Base-by-base conservation (phyloP, 2,329 filamentous ascomycete genomes). In the Pseudopyricularia javanii region DNA sequence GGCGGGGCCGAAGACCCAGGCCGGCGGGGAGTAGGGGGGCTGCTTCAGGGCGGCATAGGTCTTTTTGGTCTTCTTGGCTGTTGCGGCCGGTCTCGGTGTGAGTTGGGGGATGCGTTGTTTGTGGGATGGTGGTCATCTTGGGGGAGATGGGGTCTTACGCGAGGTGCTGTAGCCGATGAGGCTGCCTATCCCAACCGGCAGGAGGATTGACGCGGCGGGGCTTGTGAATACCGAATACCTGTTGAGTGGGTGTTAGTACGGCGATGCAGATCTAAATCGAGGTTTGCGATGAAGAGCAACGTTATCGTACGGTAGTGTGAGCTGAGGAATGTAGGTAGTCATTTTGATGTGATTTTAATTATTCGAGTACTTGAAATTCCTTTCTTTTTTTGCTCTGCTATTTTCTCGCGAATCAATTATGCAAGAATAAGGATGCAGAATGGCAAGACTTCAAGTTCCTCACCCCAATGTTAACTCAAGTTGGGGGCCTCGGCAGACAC, bases 241-340 rank as follows among this genome's bases (percentile, higher is more conserved):
- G n/a, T n/a, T n/a, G n/a, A n/a, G n/a, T n/a, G n/a, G n/a, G n/a
- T n/a, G n/a, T n/a, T n/a, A n/a, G n/a, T n/a, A n/a, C n/a, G n/a
- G n/a, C n/a, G n/a, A n/a, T n/a, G n/a, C n/a, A n/a, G n/a, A n/a
- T n/a, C n/a, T n/a, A n/a, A n/a, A n/a, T n/a, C n/a, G n/a, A n/a
- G n/a, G n/a, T n/a, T n/a, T n/a, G n/a, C n/a, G n/a, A n/a, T n/a
- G n/a, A n/a, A n/a, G n/a, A n/a, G n/a, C n/a, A n/a, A n/a, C n/a
- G n/a, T n/a, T n/a, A n/a, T n/a, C n/a, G 48, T 76, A 70, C 2
- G 89, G 88, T 17, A 95, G 74, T 22, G 86, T 90, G 57, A 94
- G 69, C 37, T 80, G 83, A n/a, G 86, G 83, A 55, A 93, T 80
- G 66, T 86, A 85, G 56, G 86, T 83, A 11, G 86, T 91, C 88